Percentiles rank a stretch among this genome's conserved stretches.
These are phyloP conservation scores for Trametes cingulata DNA, from an alignment of 768 basidiomycete species.

Conservation along the genomic window DNA sequence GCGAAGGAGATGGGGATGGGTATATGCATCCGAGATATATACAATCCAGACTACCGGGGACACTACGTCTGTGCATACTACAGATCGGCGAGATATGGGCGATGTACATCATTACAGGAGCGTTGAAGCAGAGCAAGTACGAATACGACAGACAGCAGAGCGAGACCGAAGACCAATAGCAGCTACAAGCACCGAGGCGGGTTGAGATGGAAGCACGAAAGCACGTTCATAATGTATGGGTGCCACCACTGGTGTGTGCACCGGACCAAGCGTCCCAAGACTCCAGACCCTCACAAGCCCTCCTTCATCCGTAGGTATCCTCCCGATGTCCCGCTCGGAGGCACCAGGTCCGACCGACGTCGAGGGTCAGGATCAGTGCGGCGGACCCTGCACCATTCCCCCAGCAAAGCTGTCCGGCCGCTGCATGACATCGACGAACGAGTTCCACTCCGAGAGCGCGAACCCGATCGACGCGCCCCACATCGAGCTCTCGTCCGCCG, in stretches of 20 bases:
- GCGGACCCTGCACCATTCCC: constrained; percentile 13
- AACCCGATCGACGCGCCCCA: constrained; percentile 79
- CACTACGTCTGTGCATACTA: neutral
- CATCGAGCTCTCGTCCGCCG: constrained; percentile 63
- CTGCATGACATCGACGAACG: constrained; percentile 65
- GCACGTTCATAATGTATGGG: neutral
- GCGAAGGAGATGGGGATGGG: no score
- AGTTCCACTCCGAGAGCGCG: constrained; percentile 73
- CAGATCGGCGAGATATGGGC: neutral
- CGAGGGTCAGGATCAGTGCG: constrained; percentile 17
- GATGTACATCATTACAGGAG: neutral
- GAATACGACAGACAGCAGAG: neutral
- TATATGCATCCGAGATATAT: neutral
- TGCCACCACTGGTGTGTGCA: neutral
- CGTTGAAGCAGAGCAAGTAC: neutral
- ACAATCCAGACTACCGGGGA: neutral
- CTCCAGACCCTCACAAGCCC: no score
- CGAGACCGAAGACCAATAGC: neutral
- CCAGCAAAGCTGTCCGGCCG: constrained; percentile 35
- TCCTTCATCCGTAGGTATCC: no score
- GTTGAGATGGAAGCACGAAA: neutral
- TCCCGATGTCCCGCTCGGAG: no score
- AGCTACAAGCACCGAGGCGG: neutral
- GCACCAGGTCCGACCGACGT: no score
- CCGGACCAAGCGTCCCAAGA: no score